Evolutionary conservation across 257 asterid genomes (phyloP), one percentile per base, ranked within the genome.

Genomic region (Plantago elongata): DNA sequence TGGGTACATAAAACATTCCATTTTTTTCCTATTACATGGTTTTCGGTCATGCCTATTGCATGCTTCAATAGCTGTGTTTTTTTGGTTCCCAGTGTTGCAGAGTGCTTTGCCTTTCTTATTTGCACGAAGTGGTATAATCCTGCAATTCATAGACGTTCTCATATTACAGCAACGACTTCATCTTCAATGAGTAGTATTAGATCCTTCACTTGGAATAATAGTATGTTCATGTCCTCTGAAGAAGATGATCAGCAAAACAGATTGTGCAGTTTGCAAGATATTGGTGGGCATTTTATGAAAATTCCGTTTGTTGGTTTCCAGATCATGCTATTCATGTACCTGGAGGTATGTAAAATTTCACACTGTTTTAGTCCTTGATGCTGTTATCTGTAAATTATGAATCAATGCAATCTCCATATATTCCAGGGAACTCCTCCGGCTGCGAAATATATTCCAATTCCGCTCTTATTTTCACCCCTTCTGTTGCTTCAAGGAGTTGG

Each of bases 51-150:
- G 29, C 57, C 40, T 61, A 22, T 44, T 50, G 63, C 69, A 45
- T 68, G 49, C 59, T 76, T 65, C 56, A 69, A 60, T 7, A 57
- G 13, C 54, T 16, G 30, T 54, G 54, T 54, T 57, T 57, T 57
- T 29, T 57, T 69, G 62, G 38, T 74, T 72, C 72, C 69, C 89
- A 92, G 97, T 46, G 95, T 92, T 69, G 99, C 96, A 37, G 84
- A 92, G 77, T 89, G 91, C 75, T 92, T 92, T 71, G 97, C 97
- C 12, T 92, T 86, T 62, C 90, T 92, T 74, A 84, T 83, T 61
- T 92, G 95, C 85, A 92, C 99, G 11, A 92, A 76, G 80, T 92
- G 99, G 99, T 77, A 86, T 58, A 92, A 92, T 75, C 99, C 97
- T 7, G 89, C 95, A 58, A 92, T 92, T 75, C 99, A 89, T 77